Evolutionary conservation across 2,329 filamentous ascomycete genomes (phyloP).

Genomic region (Sclerotinia glacialis): DNA sequence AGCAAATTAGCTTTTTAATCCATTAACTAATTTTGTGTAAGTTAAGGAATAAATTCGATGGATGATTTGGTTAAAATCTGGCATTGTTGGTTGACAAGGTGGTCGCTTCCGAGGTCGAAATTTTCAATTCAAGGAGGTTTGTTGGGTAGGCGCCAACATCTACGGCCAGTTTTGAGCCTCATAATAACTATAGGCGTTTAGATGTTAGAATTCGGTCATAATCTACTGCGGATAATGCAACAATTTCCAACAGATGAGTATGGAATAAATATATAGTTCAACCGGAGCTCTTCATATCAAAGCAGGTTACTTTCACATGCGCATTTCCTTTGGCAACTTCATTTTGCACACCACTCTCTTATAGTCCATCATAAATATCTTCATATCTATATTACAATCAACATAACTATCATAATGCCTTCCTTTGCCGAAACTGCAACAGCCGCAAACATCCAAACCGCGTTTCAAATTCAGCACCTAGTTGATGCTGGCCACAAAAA

Average conservation of each 20-base stretch:
- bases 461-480: conserved; percentile 13
- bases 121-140: background rate
- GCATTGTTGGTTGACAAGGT: background rate
- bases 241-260: background rate
- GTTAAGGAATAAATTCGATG: no score
- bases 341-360: background rate
- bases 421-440: background rate
- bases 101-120: background rate
- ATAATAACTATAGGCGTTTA: background rate
- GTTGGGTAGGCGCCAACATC: background rate
- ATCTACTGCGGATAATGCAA: background rate
- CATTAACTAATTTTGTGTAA: background rate
- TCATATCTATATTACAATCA: background rate
- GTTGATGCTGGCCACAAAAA: conserved; percentile 3
- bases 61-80: background rate
- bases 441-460: background rate
- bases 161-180: background rate
- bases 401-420: conserved; percentile 4
- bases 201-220: background rate
- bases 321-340: background rate
- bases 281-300: background rate
- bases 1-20: background rate
- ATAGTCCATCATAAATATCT: no score
- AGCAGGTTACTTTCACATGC: background rate
- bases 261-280: background rate